Percentiles rank a stretch among this genome's conserved stretches.
These are phyloP conservation scores for Silene uniflora DNA, from an alignment of 148 eudicot genomes.

Conservation along the genomic window DNA sequence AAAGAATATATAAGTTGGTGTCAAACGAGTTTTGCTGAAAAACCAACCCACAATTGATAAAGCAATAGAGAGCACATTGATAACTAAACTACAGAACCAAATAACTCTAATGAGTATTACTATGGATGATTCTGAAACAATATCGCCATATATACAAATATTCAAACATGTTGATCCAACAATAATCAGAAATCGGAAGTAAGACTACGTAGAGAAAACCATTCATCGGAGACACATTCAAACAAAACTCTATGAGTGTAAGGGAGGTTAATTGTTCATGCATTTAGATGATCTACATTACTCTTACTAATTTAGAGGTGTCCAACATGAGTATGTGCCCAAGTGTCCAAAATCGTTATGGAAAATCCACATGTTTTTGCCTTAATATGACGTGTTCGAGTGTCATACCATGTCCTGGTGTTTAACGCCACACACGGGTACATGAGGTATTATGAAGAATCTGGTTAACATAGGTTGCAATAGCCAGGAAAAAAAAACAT, in stretches of 20 bases:
- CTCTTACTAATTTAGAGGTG: not conserved
- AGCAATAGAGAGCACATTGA: not conserved
- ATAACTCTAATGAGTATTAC: not conserved
- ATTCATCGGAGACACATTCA: too few species aligned
- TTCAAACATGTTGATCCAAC: not conserved
- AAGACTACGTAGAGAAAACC: not conserved
- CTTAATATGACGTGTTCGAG: not conserved
- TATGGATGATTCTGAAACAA: not conserved
- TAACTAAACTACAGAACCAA: not conserved
- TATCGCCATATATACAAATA: not conserved
- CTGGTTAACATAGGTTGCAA: not conserved
- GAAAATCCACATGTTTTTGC: not conserved
- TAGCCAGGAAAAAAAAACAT: too few species aligned
- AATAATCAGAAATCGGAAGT: not conserved
- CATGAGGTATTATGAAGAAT: not conserved
- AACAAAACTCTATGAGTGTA: not conserved
- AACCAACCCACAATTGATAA: not conserved
- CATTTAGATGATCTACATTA: not conserved
- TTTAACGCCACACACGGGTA: not conserved
- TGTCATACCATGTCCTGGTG: not conserved
- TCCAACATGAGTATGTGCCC: not conserved
- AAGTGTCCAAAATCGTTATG: not conserved
- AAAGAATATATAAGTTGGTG: slow-evolving; percentile 1
- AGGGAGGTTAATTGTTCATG: not conserved
- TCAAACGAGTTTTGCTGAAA: not conserved